These are phyloP conservation scores for Kandelia obovata DNA, from an alignment of 345 rosid genomes.

Conservation along the genomic window DNA sequence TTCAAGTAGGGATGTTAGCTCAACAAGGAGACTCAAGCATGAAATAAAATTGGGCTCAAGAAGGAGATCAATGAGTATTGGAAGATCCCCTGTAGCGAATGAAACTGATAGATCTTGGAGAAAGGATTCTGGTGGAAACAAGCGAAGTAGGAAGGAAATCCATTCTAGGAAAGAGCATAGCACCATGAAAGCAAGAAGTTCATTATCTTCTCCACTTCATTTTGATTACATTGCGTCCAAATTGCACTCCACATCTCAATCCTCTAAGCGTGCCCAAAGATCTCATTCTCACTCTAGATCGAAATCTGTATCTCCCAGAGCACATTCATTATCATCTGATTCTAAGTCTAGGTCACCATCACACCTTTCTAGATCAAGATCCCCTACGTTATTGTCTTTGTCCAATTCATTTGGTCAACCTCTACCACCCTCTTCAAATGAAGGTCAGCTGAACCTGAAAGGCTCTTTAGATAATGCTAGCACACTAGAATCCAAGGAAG, in stretches of 20 bases:
- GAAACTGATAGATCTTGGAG: constrained; percentile 18
- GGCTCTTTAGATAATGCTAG: constrained; percentile 19
- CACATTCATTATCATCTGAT: constrained; percentile 19
- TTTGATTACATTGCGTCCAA: constrained; percentile 22
- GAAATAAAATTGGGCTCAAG: constrained; percentile 17
- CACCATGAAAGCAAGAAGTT: constrained; percentile 28
- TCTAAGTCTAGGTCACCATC: constrained; percentile 27
- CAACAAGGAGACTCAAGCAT: constrained; percentile 12
- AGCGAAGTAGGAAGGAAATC: constrained; percentile 21
- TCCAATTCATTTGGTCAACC: constrained; percentile 23
- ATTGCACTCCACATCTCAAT: constrained; percentile 24
- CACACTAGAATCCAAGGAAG: constrained; percentile 21
- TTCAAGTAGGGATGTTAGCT: constrained; percentile 16
- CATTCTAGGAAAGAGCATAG: constrained; percentile 17
- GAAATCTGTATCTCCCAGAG: constrained; percentile 27
- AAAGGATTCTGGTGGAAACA: constrained; percentile 26
- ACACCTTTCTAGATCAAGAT: constrained; percentile 23
- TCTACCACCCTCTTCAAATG: constrained; percentile 28
- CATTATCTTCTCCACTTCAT: constrained; percentile 24
- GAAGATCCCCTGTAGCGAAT: constrained; percentile 15
- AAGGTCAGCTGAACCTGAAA: constrained; percentile 19
- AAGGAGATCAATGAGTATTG: constrained; percentile 13
- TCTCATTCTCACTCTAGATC: constrained; percentile 20
- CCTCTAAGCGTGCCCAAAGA: constrained; percentile 18
- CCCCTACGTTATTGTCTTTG: constrained; percentile 24